These are phyloP conservation scores for Miamiensis avidus DNA, from an alignment of 169 alveolate species.

Conservation along the genomic window DNA sequence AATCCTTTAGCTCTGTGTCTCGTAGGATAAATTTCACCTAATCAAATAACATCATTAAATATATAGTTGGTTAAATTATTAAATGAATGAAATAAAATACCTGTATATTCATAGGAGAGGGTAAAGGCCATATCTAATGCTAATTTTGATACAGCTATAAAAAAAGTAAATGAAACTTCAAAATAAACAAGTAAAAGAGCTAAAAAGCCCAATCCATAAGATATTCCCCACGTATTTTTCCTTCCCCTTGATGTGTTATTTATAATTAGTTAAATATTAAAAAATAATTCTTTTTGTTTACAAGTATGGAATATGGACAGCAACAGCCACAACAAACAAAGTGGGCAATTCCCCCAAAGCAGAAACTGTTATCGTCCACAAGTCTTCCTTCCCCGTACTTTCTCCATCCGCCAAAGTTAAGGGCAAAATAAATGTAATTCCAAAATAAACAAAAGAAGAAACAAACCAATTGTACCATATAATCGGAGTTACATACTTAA, in stretches of 20 bases:
- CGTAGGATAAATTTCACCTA: conserved; percentile 36
- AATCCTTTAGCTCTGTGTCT: conserved; percentile 41
- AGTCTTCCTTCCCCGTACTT: conserved; percentile 1
- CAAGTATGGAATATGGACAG: conserved; percentile 17
- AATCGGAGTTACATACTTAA: conserved; percentile 22
- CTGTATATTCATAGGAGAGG: conserved; percentile 10
- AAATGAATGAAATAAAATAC: neutral
- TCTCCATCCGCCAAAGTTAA: conserved; percentile 25
- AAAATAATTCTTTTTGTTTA: too few relatives aligned
- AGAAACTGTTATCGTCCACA: conserved; percentile 16
- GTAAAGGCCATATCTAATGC: conserved; percentile 15
- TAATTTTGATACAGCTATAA: conserved; percentile 1
- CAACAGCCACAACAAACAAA: conserved; percentile 16
- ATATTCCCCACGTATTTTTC: conserved; percentile 13
- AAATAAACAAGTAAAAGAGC: conserved; percentile 1
- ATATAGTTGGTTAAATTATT: too few relatives aligned
- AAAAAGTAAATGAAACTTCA: conserved; percentile 5
- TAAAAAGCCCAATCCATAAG: neutral
- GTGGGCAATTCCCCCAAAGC: conserved; percentile 28
- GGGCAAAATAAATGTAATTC: conserved; percentile 35
- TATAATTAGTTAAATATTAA: too few relatives aligned
- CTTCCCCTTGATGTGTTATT: neutral
- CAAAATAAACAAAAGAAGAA: conserved; percentile 36
- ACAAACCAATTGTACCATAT: conserved; percentile 48
- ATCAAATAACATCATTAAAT: too few relatives aligned